These are phyloP conservation scores for Aspergillus piperis DNA, from an alignment of 2,329 filamentous ascomycete genomes.

Conservation along the genomic window DNA sequence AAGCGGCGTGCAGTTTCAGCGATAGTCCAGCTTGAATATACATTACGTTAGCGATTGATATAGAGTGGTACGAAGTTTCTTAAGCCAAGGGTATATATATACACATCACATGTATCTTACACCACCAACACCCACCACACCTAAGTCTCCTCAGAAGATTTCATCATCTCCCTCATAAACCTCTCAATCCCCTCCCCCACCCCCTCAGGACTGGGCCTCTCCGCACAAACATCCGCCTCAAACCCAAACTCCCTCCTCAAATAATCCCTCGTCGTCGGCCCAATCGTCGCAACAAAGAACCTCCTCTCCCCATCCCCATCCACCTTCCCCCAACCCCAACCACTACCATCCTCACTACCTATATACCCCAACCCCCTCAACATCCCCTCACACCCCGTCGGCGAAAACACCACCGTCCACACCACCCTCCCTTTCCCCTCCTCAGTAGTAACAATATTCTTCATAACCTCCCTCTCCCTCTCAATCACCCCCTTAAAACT, in stretches of 20 bases:
- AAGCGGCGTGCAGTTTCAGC: constrained; percentile 3
- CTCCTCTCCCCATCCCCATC: constrained; percentile 7
- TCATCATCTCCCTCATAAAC: constrained; percentile 41
- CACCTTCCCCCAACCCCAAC: constrained; percentile 8
- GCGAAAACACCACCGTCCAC: constrained; percentile 57
- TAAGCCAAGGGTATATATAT: constrained; percentile 15
- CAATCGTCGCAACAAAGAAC: constrained; percentile 78
- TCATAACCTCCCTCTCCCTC: constrained; percentile 11
- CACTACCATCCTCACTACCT: background rate
- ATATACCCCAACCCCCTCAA: constrained; percentile 50
- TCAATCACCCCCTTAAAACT: constrained; percentile 61
- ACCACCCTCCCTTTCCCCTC: constrained; percentile 13
- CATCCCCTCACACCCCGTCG: constrained; percentile 64
- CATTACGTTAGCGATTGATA: background rate
- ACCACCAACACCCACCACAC: background rate
- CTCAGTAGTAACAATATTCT: background rate
- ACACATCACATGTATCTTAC: background rate
- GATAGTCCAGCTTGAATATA: constrained; percentile 6
- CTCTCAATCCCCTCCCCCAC: constrained; percentile 66
- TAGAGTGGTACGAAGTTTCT: background rate
- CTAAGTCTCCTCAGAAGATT: background rate
- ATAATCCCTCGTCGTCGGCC: constrained; percentile 83
- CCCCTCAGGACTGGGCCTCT: constrained; percentile 78
- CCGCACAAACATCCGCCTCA: constrained; percentile 64
- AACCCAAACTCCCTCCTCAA: constrained; percentile 52